Evolutionary conservation across 306 rosid species (phyloP), one percentile per base, ranked within the genome.

Genomic region (Rosa rugosa): DNA sequence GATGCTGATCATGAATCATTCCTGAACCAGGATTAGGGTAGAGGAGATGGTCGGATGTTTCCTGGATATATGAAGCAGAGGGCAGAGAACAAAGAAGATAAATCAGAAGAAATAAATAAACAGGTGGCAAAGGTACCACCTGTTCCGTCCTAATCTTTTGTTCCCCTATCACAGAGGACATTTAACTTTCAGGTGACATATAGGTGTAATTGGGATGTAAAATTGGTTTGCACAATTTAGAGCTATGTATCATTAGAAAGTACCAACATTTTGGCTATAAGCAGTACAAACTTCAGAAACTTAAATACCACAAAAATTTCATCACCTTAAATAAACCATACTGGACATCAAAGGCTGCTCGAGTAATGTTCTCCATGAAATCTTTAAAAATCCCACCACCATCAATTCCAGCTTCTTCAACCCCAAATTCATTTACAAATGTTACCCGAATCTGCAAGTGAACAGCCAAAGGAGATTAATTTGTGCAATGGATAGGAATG

Each of bases 11-110:
- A 72, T 95, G 99, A 79, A 87, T 93, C 98, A 95, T 90, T 82
- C 99, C 99, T 18, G 99, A 95, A 73, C 99, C 99, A 83, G 99
- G 99, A 83, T 93, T 95, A 71, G 99, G 99, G 81, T 91, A 95
- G 60, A 93, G 98, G 84, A 95, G 84, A 89, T 90, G 98, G 90
- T 95, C 96, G 8, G 91, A 82, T 41, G 99, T 93, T 85, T 93
- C 99, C 99, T 95, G 91, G 70, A 80, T 73, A 80, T 40, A 71
- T 73, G 63, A 88, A 71, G 60, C 66, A 83, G 71, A 68, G 64
- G 77, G 60, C 79, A 77, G 50, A 77, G 72, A 41, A 40, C 79
- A 80, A 71, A 78, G 59, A 11, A 77, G 51, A 36, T 73, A 54
- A 80, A 65, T 66, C 44, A 80, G 75, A 64, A 63, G 64, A 57